A percentile compares a stretch with the other conserved stretches of the same genome.
Conservation (phyloP, 768 basidiomycete genomes). For the Lactifluus pinguis region DNA sequence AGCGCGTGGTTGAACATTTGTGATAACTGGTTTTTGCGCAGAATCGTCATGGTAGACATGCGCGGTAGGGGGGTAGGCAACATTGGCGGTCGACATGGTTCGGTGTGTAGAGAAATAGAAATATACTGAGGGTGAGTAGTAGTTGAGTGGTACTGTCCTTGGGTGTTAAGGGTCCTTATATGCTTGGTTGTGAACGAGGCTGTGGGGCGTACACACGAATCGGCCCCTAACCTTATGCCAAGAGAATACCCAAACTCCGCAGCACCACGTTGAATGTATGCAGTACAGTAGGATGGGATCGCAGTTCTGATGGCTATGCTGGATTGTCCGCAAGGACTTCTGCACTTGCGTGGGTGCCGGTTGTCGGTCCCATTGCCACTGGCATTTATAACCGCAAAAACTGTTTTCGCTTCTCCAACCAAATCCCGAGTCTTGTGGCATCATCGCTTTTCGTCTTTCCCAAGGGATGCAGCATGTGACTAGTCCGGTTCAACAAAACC, state of each 20-base stretch:
- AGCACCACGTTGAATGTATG: not conserved
- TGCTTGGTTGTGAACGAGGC: not conserved
- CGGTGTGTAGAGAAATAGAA: not conserved
- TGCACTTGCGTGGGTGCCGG: no score
- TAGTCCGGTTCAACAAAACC: no score
- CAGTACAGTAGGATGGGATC: not conserved
- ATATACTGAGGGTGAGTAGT: not conserved
- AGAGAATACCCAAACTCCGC: not conserved
- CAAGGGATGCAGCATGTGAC: no score
- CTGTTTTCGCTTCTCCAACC: no score
- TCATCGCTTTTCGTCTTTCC: no score
- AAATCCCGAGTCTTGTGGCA: no score
- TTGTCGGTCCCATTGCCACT: no score
- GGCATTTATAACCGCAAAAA: no score
- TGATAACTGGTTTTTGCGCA: not conserved
- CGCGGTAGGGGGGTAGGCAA: slow-evolving; percentile 12
- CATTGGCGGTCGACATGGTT: slow-evolving; percentile 7
- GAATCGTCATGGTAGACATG: not conserved
- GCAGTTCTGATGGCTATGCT: not conserved
- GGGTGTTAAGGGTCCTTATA: not conserved
- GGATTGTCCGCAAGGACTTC: no score
- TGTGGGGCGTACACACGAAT: not conserved
- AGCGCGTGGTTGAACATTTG: slow-evolving; percentile 5
- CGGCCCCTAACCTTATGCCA: not conserved
- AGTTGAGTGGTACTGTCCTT: no score